Conservation (phyloP, 2,329 filamentous ascomycete species). For the Fusarium goolgardi region DNA sequence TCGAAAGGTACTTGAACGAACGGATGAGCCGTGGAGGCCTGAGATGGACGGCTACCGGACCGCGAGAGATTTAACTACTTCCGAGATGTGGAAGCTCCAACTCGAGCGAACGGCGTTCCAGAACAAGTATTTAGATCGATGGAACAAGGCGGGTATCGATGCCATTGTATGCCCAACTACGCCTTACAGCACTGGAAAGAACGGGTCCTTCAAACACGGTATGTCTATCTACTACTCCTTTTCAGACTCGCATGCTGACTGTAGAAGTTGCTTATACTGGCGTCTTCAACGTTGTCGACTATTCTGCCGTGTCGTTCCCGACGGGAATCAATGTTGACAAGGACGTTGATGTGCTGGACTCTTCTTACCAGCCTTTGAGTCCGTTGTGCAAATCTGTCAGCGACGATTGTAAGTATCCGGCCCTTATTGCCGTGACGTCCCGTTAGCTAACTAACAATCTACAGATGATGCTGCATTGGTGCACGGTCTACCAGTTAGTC, state of each 20-base stretch:
- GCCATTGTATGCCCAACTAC: constrained; percentile 70
- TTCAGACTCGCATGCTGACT: neutral
- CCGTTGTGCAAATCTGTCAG: constrained; percentile 54
- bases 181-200: constrained; percentile 57
- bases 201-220: constrained; percentile 59
- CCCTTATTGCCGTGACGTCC: rapidly evolving
- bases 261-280: constrained; percentile 61
- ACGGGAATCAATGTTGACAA: constrained; percentile 57
- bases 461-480: constrained; percentile 55
- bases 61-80: constrained; percentile 55
- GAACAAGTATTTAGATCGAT: constrained; percentile 60
- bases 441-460: neutral
- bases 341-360: constrained; percentile 50
- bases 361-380: constrained; percentile 51
- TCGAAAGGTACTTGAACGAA: constrained; percentile 52
- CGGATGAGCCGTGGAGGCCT: constrained; percentile 57
- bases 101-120: constrained; percentile 59
- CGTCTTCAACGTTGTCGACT: constrained; percentile 63
- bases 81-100: constrained; percentile 62
- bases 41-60: constrained; percentile 52
- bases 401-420: constrained; percentile 56
- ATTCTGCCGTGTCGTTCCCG: constrained; percentile 60
- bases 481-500: constrained; percentile 57
- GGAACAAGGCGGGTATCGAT: constrained; percentile 64
- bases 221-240: constrained; percentile 25